Evolutionary conservation across 1,284 basidiomycete species (phyloP).

Genomic region (Heterobasidion parviporum): DNA sequence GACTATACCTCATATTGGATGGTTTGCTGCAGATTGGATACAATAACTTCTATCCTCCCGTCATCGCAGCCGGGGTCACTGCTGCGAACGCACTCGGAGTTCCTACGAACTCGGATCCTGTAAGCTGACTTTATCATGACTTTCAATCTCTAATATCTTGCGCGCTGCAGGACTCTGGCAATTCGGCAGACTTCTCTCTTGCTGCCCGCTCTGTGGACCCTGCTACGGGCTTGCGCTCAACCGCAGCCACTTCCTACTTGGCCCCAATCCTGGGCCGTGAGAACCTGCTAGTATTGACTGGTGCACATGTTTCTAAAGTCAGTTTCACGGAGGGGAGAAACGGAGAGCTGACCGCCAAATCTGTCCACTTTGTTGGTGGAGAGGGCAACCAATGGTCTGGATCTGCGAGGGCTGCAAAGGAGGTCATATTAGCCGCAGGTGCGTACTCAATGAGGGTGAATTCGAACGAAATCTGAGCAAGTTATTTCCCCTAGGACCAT

Average conservation of each 20-base stretch:
- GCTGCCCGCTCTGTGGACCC: background rate
- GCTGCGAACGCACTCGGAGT: background rate
- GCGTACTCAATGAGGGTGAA: background rate
- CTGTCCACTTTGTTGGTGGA: background rate
- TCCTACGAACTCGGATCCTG: background rate
- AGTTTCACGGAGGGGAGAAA: background rate
- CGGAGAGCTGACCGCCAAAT: background rate
- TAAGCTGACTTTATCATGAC: background rate
- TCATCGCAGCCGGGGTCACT: background rate
- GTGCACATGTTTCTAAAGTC: background rate
- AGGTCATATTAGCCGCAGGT: background rate
- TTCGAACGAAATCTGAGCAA: no score
- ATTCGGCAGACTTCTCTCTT: background rate
- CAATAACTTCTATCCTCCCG: background rate
- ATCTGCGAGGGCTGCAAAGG: background rate
- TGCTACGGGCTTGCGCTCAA: background rate
- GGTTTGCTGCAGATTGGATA: background rate
- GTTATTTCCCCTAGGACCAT: background rate
- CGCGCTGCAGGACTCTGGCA: background rate
- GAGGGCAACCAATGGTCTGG: background rate
- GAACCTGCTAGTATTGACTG: background rate
- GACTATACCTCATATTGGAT: background rate
- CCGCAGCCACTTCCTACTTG: background rate
- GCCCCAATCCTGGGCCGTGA: background rate
- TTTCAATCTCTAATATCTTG: background rate